Evolutionary conservation across 2,329 filamentous ascomycete genomes (phyloP).

Genomic region (Geosmithia putterillii): DNA sequence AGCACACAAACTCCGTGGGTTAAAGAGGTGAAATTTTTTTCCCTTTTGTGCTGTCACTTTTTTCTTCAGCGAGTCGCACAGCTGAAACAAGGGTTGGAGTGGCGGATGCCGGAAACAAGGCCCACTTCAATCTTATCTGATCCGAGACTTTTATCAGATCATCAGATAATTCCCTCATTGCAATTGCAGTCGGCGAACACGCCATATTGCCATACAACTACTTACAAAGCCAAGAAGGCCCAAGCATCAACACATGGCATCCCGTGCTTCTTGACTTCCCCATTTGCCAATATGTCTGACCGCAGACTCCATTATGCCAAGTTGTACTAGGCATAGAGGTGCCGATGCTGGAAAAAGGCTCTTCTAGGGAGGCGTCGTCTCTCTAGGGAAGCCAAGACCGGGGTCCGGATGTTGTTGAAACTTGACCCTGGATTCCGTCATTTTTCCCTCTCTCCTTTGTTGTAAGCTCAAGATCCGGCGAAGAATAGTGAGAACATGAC

Average conservation of each 20-base stretch:
- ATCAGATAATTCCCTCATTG: constrained; percentile 37
- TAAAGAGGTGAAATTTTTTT: not conserved
- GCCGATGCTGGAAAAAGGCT: not conserved
- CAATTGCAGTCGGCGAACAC: constrained; percentile 5
- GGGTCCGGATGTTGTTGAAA: not conserved
- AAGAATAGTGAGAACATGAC: not conserved
- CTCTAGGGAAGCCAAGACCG: not conserved
- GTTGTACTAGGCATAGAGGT: not conserved
- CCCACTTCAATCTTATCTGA: constrained; percentile 29
- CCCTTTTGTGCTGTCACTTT: not conserved
- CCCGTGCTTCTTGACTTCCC: not conserved
- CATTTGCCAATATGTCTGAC: too few relatives aligned
- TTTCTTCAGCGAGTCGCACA: not conserved
- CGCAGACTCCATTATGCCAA: not conserved
- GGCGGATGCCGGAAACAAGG: not conserved
- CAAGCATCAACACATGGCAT: not conserved
- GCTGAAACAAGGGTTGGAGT: not conserved
- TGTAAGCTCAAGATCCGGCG: not conserved
- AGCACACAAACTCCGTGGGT: too few relatives aligned
- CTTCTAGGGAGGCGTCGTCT: not conserved
- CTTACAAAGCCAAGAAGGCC: not conserved
- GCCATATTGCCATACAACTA: not conserved
- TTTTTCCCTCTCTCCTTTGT: not conserved
- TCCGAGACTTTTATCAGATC: constrained; percentile 35
- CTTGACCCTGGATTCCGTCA: constrained; percentile 1